A percentile compares a stretch with the other conserved stretches of the same genome.
These are phyloP conservation scores for Teunomyces atbi DNA, from an alignment of 805 yeast genomes.

Conservation along the genomic window DNA sequence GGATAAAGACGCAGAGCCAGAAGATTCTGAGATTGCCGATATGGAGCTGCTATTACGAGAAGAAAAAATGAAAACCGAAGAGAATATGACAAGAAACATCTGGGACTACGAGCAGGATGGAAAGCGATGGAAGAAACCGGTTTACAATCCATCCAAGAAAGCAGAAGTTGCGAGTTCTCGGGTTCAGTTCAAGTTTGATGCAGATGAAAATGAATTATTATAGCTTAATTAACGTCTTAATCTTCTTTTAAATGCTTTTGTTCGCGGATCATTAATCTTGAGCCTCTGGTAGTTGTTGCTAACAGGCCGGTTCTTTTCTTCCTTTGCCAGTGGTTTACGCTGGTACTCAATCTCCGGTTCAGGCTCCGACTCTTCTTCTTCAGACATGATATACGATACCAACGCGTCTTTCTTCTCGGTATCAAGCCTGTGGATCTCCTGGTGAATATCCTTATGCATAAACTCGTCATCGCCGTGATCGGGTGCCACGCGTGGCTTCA, in stretches of 20 bases:
- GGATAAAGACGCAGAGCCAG: conserved; percentile 25
- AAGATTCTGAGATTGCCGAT: conserved; percentile 34
- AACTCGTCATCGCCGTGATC: conserved; percentile 26
- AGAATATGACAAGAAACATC: conserved; percentile 30
- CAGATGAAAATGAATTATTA: conserved; percentile 25
- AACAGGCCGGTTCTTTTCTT: conserved; percentile 26
- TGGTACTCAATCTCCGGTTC: conserved; percentile 7
- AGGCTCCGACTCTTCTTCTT: conserved; percentile 15
- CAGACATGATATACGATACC: conserved; percentile 19
- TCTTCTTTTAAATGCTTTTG: conserved; percentile 42
- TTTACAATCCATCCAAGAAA: background rate
- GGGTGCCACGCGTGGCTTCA: conserved; percentile 36
- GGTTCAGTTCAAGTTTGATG: conserved; percentile 24
- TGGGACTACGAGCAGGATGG: conserved; percentile 54
- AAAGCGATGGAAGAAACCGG: too few relatives aligned
- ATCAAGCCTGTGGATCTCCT: conserved; percentile 35
- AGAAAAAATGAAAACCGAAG: conserved; percentile 26
- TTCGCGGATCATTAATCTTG: conserved; percentile 48
- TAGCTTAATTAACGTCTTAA: conserved; percentile 6
- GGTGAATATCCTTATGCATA: conserved; percentile 41
- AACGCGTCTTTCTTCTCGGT: conserved; percentile 25
- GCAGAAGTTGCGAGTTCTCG: conserved; percentile 13
- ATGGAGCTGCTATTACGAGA: conserved; percentile 32
- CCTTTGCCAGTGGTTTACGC: conserved; percentile 5
- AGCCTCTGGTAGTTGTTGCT: conserved; percentile 53